Evolutionary conservation across 805 yeast species (phyloP).

Genomic region (Yarrowia phangngaensis): DNA sequence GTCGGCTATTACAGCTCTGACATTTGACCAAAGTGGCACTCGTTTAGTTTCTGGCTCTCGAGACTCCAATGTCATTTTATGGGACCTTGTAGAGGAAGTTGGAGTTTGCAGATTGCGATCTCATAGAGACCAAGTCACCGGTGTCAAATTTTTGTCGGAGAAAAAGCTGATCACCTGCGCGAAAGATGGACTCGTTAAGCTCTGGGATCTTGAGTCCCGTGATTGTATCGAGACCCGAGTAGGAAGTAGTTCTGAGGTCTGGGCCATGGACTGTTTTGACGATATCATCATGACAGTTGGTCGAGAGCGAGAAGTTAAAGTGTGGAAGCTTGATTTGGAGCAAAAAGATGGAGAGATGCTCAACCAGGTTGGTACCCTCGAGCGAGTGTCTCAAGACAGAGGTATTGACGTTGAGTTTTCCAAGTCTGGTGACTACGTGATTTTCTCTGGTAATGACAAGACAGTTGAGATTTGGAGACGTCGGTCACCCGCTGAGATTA

Average conservation of each 20-base stretch:
- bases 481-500: conserved; percentile 70
- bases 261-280: conserved; percentile 61
- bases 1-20: conserved; percentile 63
- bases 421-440: conserved; percentile 39
- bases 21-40: conserved; percentile 79
- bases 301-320: conserved; percentile 72
- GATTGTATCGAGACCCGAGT: conserved; percentile 93
- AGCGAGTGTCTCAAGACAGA: conserved; percentile 43
- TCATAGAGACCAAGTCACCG: conserved; percentile 86
- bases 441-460: conserved; percentile 72
- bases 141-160: conserved; percentile 51
- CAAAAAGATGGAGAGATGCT: conserved; percentile 46
- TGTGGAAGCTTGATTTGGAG: conserved; percentile 69
- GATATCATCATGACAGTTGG: conserved; percentile 64
- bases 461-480: conserved; percentile 75
- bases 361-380: conserved; percentile 46
- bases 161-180: conserved; percentile 59
- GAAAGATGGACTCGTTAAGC: conserved; percentile 85
- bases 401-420: conserved; percentile 59
- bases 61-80: conserved; percentile 77
- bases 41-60: conserved; percentile 79
- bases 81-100: conserved; percentile 93
- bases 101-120: conserved; percentile 85
- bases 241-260: conserved; percentile 92
- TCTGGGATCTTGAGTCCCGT: conserved; percentile 88